Evolutionary conservation across 352 stramenopile species (phyloP), one percentile per base, ranked within the genome.

Genomic region (Pythium rhizo-oryzae): DNA sequence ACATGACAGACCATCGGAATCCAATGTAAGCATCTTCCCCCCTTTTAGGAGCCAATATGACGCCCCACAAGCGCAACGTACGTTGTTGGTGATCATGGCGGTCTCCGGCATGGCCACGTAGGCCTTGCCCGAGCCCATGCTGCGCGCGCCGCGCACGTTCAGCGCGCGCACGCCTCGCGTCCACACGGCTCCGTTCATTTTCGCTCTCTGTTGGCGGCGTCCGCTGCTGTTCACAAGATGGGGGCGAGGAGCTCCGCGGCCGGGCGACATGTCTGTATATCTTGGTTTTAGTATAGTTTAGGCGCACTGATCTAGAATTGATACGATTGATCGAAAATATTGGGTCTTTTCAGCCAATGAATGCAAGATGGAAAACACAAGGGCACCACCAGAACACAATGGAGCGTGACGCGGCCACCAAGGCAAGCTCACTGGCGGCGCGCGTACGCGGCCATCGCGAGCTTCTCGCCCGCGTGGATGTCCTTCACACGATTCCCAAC

Each of bases 21-120:
- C 8, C 8, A 30, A 46, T 19, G 8, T 62, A 15, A 62, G 41
- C 13, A 47, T 47, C 41, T 47, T 7, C 41, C 18, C 41, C 8
- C 41, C 4, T 47, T 16, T 47, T 16, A 3, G 7, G 9, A 47
- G 18, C 13, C 4, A 16, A 47, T 21, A 47, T 47, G 41, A 16
- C 4, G 41, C 15, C 18, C 13, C 41, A 47, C 11, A 6, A 16
- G 13, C 41, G 41, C 1, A 15, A 81, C 82, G 70, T 75, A 95
- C 87, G 70, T 96, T 92, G 74, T 91, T 92, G 39, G 85, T 94
- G 61, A 96, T 68, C 87, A 96, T 96, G 46, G 87, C 80, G 3
- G 85, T 96, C 84, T 96, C 87, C 0, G 87, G 83, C 84, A 94
- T 94, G 71, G 87, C 76, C 57, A 93, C 77, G 61, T 89, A 82